These are phyloP conservation scores for Termitomyces titanicus DNA, from an alignment of 768 basidiomycete species.

Conservation along the genomic window DNA sequence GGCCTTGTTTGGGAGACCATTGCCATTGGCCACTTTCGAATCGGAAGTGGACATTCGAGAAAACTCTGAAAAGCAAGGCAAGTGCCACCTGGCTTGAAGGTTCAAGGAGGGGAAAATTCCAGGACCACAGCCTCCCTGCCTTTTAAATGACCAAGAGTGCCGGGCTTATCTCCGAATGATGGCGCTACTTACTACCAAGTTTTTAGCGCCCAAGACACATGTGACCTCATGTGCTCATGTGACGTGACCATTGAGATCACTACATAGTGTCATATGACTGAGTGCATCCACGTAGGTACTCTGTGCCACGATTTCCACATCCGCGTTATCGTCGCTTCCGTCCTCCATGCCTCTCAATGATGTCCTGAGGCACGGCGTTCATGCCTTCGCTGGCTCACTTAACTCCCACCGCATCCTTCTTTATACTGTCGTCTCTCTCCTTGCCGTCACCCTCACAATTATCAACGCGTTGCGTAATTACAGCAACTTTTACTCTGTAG, in stretches of 20 bases:
- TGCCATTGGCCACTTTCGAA: constrained; percentile 4
- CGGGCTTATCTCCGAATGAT: too few species aligned
- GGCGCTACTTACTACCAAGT: too few species aligned
- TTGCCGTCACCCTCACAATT: constrained; percentile 71
- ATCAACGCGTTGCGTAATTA: constrained; percentile 77
- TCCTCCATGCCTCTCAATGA: constrained; percentile 48
- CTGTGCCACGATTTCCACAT: not conserved
- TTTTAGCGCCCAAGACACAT: too few species aligned
- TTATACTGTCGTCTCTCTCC: constrained; percentile 64
- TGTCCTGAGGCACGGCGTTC: constrained; percentile 47
- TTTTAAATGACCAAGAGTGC: too few species aligned
- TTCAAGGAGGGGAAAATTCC: too few species aligned
- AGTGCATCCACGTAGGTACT: not conserved
- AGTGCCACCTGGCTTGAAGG: too few species aligned
- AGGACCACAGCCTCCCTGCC: not conserved
- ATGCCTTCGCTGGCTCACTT: constrained; percentile 45
- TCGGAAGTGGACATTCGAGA: not conserved
- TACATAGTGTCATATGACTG: constrained; percentile 6
- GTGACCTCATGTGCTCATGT: too few species aligned
- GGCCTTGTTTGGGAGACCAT: not conserved
- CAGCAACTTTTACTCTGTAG: constrained; percentile 91
- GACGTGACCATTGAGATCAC: too few species aligned
- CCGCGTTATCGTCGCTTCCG: not conserved
- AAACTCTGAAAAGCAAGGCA: not conserved
- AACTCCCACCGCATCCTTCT: constrained; percentile 63